Evolutionary conservation across 2,329 filamentous ascomycete genomes (phyloP).

Genomic region (Chaetoscypha palmicola): DNA sequence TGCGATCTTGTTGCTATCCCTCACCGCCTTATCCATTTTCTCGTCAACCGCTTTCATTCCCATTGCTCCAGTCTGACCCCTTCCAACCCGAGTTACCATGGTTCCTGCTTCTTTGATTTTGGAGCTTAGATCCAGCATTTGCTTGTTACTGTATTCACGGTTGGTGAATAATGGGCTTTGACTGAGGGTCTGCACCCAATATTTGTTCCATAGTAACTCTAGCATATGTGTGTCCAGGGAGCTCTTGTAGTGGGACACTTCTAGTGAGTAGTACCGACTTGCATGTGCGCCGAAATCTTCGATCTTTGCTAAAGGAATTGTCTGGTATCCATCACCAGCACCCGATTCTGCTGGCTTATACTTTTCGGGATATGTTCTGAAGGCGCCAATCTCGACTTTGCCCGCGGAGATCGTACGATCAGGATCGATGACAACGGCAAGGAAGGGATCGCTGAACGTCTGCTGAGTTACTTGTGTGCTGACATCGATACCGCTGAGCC

Average conservation of each 20-base stretch:
- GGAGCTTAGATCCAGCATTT: constrained; percentile 78
- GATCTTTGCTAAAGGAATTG: constrained; percentile 86
- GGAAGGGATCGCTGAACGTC: constrained; percentile 78
- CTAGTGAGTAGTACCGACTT: constrained; percentile 82
- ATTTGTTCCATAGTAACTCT: constrained; percentile 94
- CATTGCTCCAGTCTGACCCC: constrained; percentile 21
- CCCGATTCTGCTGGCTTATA: constrained; percentile 51
- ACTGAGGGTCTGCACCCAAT: constrained; percentile 94
- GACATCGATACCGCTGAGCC: constrained; percentile 95
- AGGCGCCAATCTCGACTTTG: constrained; percentile 92
- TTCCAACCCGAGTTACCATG: constrained; percentile 32
- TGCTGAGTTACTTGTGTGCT: constrained; percentile 82
- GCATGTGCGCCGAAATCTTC: constrained; percentile 94
- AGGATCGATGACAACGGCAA: constrained; percentile 93
- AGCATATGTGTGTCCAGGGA: constrained; percentile 81
- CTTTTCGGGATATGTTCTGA: constrained; percentile 77
- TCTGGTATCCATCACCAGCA: constrained; percentile 55
- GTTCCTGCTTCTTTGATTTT: constrained; percentile 65
- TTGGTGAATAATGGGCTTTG: constrained; percentile 87
- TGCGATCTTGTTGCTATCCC: constrained; percentile 50
- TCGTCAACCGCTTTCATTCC: constrained; percentile 33
- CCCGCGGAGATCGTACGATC: constrained; percentile 91
- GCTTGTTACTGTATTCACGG: constrained; percentile 85
- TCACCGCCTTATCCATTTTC: constrained; percentile 47
- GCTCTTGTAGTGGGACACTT: constrained; percentile 92